phyloP scores from a whole-genome alignment of 2,329 filamentous ascomycete genomes.

The Xylaria sp. region DNA sequence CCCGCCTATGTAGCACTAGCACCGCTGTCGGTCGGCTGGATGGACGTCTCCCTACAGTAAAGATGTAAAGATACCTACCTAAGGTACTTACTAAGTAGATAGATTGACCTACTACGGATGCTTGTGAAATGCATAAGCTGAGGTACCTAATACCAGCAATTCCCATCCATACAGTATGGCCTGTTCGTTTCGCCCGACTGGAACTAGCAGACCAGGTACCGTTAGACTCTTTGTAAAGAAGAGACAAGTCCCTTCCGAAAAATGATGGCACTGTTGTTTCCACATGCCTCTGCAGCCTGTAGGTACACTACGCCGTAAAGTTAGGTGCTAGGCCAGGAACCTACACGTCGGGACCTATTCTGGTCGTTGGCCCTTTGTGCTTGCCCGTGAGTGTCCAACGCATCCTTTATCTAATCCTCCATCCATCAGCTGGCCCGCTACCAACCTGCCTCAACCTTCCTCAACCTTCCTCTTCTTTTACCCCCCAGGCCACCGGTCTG shows the following conservation, averaged over 20 bases:
- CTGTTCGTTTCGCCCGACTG: neutral
- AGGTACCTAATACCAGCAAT: neutral
- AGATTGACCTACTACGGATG: neutral
- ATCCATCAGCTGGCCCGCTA: constrained; percentile 17
- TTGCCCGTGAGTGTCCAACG: constrained; percentile 4
- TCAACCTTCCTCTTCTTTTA: constrained; percentile 27
- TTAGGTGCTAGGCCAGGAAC: neutral
- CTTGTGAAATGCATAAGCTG: neutral
- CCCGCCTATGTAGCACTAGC: too few relatives aligned
- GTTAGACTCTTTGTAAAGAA: too few relatives aligned
- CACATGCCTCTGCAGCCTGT: neutral
- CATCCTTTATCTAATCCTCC: constrained; percentile 21
- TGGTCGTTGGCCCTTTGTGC: constrained; percentile 12
- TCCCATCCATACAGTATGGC: neutral
- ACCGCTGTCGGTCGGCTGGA: neutral
- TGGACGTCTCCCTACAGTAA: too few relatives aligned
- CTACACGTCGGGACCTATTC: too few relatives aligned
- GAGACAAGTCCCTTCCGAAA: too few relatives aligned
- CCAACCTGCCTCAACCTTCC: constrained; percentile 24
- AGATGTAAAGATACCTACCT: neutral
- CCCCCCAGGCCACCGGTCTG: constrained; percentile 35
- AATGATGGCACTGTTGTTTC: neutral
- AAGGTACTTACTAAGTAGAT: neutral
- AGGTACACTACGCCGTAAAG: neutral
- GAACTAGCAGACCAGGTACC: too few relatives aligned